phyloP scores from a whole-genome alignment of 371 early-diverging fungal species.

The Blastocladiella emersonii region DNA sequence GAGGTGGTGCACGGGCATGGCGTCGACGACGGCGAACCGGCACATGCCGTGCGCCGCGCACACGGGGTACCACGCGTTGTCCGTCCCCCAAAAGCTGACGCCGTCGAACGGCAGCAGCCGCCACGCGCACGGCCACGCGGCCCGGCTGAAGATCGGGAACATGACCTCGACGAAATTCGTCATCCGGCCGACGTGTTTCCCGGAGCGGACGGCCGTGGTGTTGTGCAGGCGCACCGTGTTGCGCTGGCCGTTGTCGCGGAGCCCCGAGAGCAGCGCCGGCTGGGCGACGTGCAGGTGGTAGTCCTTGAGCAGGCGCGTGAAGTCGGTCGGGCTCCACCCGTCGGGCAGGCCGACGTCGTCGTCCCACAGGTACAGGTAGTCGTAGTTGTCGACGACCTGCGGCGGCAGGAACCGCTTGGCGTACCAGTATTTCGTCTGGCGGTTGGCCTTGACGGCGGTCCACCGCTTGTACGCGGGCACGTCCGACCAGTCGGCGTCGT shows the following conservation, averaged over 20 bases:
- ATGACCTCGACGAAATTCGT: slow-evolving; percentile 5
- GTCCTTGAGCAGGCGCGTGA: neutral
- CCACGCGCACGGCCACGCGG: slow-evolving; percentile 6
- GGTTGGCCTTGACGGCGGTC: neutral
- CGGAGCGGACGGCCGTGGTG: neutral
- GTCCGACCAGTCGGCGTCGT: neutral
- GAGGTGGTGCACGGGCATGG: neutral
- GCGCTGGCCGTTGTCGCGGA: neutral
- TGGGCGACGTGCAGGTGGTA: slow-evolving; percentile 3
- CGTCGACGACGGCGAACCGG: slow-evolving; percentile 4
- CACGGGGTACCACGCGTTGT: slow-evolving; percentile 6
- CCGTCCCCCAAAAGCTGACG: neutral
- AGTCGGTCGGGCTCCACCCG: neutral
- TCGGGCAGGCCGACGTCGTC: slow-evolving; percentile 1
- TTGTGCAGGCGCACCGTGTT: neutral
- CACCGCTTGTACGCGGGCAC: no score
- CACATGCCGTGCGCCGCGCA: neutral
- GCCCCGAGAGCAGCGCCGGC: neutral
- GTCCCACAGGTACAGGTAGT: slow-evolving; percentile 4
- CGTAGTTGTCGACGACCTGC: slow-evolving; percentile 1
- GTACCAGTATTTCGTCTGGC: slow-evolving; percentile 3
- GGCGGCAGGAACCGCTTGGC: slow-evolving; percentile 6
- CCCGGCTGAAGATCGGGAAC: neutral
- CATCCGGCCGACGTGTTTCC: neutral
- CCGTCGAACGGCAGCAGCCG: neutral